Base-by-base conservation (phyloP, 1,284 basidiomycete species). In the Agroathelia rolfsii region DNA sequence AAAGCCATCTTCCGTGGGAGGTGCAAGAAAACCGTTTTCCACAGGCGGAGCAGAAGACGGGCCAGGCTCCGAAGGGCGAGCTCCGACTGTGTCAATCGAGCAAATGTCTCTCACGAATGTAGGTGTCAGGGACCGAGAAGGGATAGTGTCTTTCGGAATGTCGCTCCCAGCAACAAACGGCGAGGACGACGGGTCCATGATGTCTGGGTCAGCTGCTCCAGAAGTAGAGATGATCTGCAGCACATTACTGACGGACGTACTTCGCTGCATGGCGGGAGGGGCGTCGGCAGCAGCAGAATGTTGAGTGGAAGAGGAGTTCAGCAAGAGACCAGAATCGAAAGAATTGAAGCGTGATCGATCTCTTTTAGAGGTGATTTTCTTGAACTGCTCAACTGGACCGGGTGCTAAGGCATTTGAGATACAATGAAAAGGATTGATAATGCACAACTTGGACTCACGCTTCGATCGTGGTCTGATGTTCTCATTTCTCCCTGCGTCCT, bases 341-440 rank as follows among this genome's bases (percentile, higher is more conserved):
- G 79, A 80, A 51, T 76, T 76, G 51, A 72, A 77, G 5, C 76
- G 66, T 2, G 59, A 50, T 12, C 70, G 63, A n/a, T n/a, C n/a
- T n/a, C n/a, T n/a, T n/a, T n/a, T n/a, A 3, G 50, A 41, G 13
- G 64, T 52, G 11, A 50, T 4, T 5, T 33, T 30, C 23, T 47
- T 48, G 25, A 45, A 41, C 3, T 52, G 42, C 36, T 58, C 61
- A 30, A 59, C 47, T 10, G 64, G 66, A 37, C 69, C 64, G 12
- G 69, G 68, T 16, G 65, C 72, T 75, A 34, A 33, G 31, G 14
- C 11, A 19, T 29, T 34, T 39, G 17, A 46, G 34, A 6, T 34
- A 32, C 20, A n/a, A 24, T 17, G 34, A 4, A 23, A n/a, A 45
- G 2, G 18, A 32, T 14, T 10, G 21, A 20, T 5, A 33, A 23